phyloP scores from a whole-genome alignment of 306 rosid genomes.

The Biancaea sappan region DNA sequence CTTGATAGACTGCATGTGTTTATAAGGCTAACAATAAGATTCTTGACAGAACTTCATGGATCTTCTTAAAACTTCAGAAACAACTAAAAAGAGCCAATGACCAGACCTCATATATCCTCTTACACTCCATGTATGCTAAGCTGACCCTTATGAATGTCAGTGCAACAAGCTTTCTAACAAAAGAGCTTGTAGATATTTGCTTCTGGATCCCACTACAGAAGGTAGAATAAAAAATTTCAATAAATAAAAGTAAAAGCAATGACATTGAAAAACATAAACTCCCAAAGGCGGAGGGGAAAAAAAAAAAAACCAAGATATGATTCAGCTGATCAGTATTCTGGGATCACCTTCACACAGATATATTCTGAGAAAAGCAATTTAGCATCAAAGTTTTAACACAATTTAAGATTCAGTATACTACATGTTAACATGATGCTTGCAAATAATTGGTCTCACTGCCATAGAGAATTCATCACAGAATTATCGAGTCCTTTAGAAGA shows the following conservation, averaged over 20 bases:
- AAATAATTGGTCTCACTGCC: neutral
- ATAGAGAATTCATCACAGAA: neutral
- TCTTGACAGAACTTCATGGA: slow-evolving; percentile 8
- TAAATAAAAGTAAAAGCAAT: slow-evolving; percentile 9
- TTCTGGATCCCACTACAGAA: slow-evolving; percentile 79
- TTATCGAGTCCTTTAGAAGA: neutral
- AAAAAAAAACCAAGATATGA: slow-evolving; percentile 18
- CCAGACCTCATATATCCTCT: slow-evolving; percentile 87
- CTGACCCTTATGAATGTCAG: slow-evolving; percentile 72
- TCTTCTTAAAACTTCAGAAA: slow-evolving; percentile 20
- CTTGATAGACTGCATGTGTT: neutral
- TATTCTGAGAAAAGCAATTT: slow-evolving; percentile 1
- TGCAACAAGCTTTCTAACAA: slow-evolving; percentile 73
- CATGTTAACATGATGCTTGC: neutral
- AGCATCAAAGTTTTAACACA: neutral
- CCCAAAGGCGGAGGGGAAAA: too few relatives aligned
- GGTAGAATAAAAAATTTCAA: slow-evolving; percentile 20
- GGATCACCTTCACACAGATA: slow-evolving; percentile 16
- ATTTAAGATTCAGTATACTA: neutral
- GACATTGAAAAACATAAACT: neutral
- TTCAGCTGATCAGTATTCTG: neutral
- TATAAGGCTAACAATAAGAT: neutral
- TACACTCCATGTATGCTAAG: slow-evolving; percentile 83
- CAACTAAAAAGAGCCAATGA: slow-evolving; percentile 24
- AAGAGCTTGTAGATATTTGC: slow-evolving; percentile 76